These are phyloP conservation scores for Obelidium mucronatum DNA, from an alignment of 192 early-diverging fungal genomes.

Conservation along the genomic window DNA sequence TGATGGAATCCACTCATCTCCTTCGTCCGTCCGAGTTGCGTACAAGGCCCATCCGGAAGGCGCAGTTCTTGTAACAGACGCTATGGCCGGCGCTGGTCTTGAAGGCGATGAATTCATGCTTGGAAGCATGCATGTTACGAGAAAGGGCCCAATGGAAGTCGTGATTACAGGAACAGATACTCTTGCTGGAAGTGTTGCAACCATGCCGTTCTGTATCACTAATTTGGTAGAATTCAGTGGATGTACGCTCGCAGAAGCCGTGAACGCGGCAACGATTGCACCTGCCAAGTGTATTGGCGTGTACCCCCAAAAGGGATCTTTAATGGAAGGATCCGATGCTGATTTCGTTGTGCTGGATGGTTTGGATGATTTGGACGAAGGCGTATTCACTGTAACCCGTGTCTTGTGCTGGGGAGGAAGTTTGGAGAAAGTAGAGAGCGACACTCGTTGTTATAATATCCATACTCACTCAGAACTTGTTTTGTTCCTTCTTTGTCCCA, in stretches of 20 bases:
- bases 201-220: slow-evolving; percentile 23
- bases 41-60: slow-evolving; percentile 80
- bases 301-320: slow-evolving; percentile 9
- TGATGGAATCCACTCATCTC: slow-evolving; percentile 84
- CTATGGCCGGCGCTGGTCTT: slow-evolving; percentile 62
- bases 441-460: too few relatives aligned
- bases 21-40: slow-evolving; percentile 75
- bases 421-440: too few relatives aligned
- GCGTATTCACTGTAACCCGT: neutral
- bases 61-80: slow-evolving; percentile 82
- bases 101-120: slow-evolving; percentile 24
- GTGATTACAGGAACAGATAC: slow-evolving; percentile 15
- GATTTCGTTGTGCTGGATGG: slow-evolving; percentile 16
- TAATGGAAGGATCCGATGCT: slow-evolving; percentile 5
- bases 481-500: too few relatives aligned
- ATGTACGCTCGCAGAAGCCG: slow-evolving; percentile 11
- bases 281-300: slow-evolving; percentile 15
- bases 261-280: slow-evolving; percentile 14
- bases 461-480: too few relatives aligned
- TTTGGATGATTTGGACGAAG: neutral
- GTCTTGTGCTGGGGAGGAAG: slow-evolving; percentile 22
- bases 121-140: slow-evolving; percentile 10
- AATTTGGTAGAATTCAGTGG: slow-evolving; percentile 24
- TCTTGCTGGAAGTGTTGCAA: slow-evolving; percentile 23
- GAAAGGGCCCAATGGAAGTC: slow-evolving; percentile 24